Evolutionary conservation across 108 stramenopile species (phyloP).

Genomic region (Cyclotella choctawhatcheeana): DNA sequence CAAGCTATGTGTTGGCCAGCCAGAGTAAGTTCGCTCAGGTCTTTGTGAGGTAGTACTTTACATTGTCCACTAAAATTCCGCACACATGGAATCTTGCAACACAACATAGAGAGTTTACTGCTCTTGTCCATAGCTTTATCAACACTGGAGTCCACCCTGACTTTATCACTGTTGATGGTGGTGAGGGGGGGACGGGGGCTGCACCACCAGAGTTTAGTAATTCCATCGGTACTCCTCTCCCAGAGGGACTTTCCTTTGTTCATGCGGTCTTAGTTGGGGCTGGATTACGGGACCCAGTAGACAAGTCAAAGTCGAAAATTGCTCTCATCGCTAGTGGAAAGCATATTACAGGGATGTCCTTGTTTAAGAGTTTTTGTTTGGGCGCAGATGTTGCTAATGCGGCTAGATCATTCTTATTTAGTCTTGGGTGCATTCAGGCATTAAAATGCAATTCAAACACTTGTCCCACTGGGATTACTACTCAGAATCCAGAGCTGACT

Average conservation of each 20-base stretch:
- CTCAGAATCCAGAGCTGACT: constrained; percentile 65
- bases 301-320: constrained; percentile 40
- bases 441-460: constrained; percentile 91
- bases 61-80: no score
- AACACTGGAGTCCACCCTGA: constrained; percentile 69
- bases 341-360: constrained; percentile 74
- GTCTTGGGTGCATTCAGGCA: constrained; percentile 89
- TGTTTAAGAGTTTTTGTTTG: constrained; percentile 71
- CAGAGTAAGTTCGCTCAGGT: no score
- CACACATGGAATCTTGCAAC: no score
- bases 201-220: constrained; percentile 89
- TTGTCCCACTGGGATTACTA: constrained; percentile 92
- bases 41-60: no score
- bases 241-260: constrained; percentile 77
- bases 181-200: constrained; percentile 92
- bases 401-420: constrained; percentile 83
- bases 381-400: constrained; percentile 87
- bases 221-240: constrained; percentile 76
- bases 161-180: constrained; percentile 85
- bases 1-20: constrained; percentile 85
- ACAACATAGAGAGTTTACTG: no score
- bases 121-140: constrained; percentile 68
- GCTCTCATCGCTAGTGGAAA: constrained; percentile 82
- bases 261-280: constrained; percentile 75
- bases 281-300: constrained; percentile 51